Conservation (phyloP, 768 basidiomycete genomes). For the Rhodotorula paludigena region DNA sequence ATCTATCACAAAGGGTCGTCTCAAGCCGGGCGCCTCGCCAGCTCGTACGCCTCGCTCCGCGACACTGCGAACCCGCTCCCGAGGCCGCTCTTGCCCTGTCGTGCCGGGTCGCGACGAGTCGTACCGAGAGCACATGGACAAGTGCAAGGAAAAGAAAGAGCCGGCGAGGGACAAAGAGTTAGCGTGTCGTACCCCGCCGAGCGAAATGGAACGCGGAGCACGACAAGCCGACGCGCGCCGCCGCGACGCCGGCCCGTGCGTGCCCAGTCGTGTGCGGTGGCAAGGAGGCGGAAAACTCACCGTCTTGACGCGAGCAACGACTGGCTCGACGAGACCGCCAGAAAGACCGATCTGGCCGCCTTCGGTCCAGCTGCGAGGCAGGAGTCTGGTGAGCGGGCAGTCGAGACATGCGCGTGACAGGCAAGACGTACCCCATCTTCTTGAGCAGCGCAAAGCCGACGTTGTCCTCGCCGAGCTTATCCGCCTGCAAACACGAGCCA, state of each 20-base stretch:
- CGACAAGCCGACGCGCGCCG: too few species aligned
- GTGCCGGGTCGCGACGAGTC: neutral
- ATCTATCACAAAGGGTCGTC: neutral
- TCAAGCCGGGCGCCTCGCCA: conserved; percentile 11
- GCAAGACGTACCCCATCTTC: conserved; percentile 63
- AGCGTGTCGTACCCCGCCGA: neutral
- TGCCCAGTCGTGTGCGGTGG: too few species aligned
- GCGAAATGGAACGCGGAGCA: too few species aligned
- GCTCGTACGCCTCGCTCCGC: conserved; percentile 4
- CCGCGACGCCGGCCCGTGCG: too few species aligned
- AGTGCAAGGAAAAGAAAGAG: too few species aligned
- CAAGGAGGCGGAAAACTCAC: too few species aligned
- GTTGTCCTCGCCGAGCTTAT: conserved; percentile 73
- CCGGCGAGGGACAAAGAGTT: too few species aligned
- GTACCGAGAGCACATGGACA: too few species aligned
- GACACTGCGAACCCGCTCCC: conserved; percentile 13
- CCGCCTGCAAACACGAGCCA: conserved; percentile 50
- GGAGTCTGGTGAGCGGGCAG: neutral
- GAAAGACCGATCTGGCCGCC: conserved; percentile 31
- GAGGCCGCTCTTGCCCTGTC: conserved; percentile 22
- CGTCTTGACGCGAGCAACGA: conserved; percentile 33
- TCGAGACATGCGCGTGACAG: neutral
- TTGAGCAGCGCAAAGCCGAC: conserved; percentile 81
- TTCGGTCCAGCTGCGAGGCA: conserved; percentile 30
- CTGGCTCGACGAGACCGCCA: conserved; percentile 29